Percentiles rank a stretch among this genome's conserved stretches.
Conservation (phyloP, 257 asterid genomes). For the Fraxinus anomala region DNA sequence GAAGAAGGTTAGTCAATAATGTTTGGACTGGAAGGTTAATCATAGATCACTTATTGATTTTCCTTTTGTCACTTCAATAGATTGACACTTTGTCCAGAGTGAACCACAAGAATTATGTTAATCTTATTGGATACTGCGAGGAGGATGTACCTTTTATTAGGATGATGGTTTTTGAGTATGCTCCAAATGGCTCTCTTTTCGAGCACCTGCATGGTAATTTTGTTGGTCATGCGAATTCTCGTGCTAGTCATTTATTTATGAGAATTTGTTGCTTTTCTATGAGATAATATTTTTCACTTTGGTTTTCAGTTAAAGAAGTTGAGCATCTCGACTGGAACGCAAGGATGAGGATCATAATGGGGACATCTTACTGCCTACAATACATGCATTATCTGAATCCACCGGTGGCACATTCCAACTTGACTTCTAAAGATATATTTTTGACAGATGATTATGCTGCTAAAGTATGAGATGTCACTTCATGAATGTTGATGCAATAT, state of each 20-base stretch:
- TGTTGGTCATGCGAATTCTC: constrained; percentile 2
- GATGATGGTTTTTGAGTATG: constrained; percentile 98
- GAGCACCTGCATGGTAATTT: constrained; percentile 89
- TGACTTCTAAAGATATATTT: constrained; percentile 56
- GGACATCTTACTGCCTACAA: constrained; percentile 75
- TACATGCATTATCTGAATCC: constrained; percentile 84
- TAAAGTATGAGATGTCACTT: constrained; percentile 53
- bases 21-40: background rate
- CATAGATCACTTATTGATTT: background rate
- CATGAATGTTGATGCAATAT: background rate
- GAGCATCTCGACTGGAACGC: constrained; percentile 59
- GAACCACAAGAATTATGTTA: constrained; percentile 91
- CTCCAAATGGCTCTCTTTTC: constrained; percentile 78
- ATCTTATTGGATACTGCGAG: constrained; percentile 89
- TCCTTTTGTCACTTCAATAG: constrained; percentile 34
- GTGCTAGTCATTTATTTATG: background rate
- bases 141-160: constrained; percentile 82
- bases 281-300: background rate
- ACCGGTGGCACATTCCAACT: constrained; percentile 58
- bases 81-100: constrained; percentile 72
- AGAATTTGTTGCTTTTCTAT: background rate
- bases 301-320: constrained; percentile 58
- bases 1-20: constrained; percentile 56
- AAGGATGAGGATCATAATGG: constrained; percentile 69
- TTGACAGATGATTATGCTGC: constrained; percentile 96